Conservation (phyloP, 2,329 filamentous ascomycete genomes). For the Aaosphaeria pasadenensis region DNA sequence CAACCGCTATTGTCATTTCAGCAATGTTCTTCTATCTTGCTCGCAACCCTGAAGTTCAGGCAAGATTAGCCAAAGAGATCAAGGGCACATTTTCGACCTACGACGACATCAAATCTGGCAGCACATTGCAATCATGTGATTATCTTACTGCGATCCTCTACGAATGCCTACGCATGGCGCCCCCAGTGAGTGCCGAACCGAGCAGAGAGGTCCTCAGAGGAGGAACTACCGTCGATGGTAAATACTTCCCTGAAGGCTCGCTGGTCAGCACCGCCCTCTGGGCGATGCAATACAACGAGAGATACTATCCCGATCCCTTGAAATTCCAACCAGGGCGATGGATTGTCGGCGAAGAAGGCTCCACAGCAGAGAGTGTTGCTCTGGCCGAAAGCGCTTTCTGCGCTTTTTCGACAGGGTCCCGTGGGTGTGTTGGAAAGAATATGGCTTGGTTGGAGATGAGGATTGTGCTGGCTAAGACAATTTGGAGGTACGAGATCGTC, state of each 20-base stretch:
- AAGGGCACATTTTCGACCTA: constrained; percentile 12
- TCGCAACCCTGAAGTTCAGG: constrained; percentile 10
- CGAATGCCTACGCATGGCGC: constrained; percentile 20
- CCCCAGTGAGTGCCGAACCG: constrained; percentile 15
- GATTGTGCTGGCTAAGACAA: constrained; percentile 17
- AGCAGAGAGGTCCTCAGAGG: constrained; percentile 17
- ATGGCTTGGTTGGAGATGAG: constrained; percentile 26
- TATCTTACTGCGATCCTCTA: constrained; percentile 21
- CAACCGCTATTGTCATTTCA: constrained; percentile 15
- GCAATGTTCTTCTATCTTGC: constrained; percentile 19
- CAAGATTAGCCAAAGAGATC: constrained; percentile 16
- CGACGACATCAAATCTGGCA: constrained; percentile 16
- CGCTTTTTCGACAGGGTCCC: constrained; percentile 23
- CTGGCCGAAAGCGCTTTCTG: constrained; percentile 13
- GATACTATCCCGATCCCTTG: constrained; percentile 16
- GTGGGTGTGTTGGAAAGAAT: constrained; percentile 31
- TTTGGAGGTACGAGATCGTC: constrained; percentile 26
- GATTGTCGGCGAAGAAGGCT: constrained; percentile 11
- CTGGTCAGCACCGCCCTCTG: constrained; percentile 13
- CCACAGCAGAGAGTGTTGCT: constrained; percentile 11
- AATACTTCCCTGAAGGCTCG: constrained; percentile 16
- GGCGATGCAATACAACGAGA: constrained; percentile 13
- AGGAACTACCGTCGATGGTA: constrained; percentile 7
- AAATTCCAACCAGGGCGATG: constrained; percentile 25
- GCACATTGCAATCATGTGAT: constrained; percentile 13